Percentiles rank a stretch among this genome's conserved stretches.
These are phyloP conservation scores for Corniculantispora saksenae DNA, from an alignment of 2,329 filamentous ascomycete genomes.

Conservation along the genomic window DNA sequence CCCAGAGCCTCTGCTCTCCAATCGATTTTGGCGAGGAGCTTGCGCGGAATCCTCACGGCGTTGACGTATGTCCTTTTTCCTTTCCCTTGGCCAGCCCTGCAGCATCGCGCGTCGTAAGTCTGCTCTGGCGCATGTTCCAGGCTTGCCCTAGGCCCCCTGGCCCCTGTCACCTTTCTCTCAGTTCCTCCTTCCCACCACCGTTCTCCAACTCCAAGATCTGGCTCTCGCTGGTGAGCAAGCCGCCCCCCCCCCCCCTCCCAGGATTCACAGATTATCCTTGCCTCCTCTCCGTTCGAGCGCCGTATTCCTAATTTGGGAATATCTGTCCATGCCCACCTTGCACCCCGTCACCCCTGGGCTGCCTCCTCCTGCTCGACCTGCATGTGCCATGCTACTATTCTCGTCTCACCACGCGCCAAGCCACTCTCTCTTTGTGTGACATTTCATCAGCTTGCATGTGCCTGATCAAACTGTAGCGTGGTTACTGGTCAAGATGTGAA, in stretches of 20 bases:
- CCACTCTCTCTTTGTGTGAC: background rate
- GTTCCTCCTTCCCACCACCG: background rate
- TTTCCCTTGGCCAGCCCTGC: no score
- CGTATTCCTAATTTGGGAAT: slow-evolving; percentile 3
- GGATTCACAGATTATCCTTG: background rate
- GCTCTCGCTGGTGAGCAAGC: background rate
- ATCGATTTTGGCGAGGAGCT: background rate
- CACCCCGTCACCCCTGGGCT: background rate
- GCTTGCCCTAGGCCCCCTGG: background rate
- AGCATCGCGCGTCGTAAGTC: background rate
- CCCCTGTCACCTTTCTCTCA: background rate
- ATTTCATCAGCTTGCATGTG: background rate
- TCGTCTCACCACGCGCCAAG: slow-evolving; percentile 6
- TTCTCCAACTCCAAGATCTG: background rate
- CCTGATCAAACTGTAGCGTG: background rate
- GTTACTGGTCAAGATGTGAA: background rate
- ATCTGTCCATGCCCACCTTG: background rate
- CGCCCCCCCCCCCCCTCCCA: no score
- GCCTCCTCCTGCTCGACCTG: background rate
- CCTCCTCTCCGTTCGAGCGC: background rate
- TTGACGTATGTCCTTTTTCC: background rate
- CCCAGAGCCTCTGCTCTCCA: background rate
- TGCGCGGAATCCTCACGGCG: background rate
- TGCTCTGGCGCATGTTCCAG: background rate
- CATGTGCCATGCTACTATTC: slow-evolving; percentile 11